Evolutionary conservation across 2,329 filamentous ascomycete genomes (phyloP).

Genomic region (Biscogniauxia marginata): DNA sequence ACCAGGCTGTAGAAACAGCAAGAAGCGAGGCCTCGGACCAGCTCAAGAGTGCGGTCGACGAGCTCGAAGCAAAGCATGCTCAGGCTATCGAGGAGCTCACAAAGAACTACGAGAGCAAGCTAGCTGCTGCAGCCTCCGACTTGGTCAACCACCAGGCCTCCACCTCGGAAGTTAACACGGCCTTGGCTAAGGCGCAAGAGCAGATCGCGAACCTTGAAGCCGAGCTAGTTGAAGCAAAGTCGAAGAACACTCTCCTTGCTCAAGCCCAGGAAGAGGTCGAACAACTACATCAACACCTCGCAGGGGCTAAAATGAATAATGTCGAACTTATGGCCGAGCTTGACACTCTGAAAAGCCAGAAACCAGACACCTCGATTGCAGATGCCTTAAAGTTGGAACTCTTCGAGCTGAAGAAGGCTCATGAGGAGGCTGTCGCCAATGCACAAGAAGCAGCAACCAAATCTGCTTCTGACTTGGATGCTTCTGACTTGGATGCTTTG

Average conservation of each 20-base stretch:
- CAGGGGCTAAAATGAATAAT: slow-evolving; percentile 59
- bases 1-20: slow-evolving; percentile 42
- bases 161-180: slow-evolving; percentile 32
- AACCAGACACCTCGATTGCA: slow-evolving; percentile 53
- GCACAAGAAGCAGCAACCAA: slow-evolving; percentile 35
- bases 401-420: slow-evolving; percentile 44
- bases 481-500: slow-evolving; percentile 20
- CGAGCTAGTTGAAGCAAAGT: slow-evolving; percentile 36
- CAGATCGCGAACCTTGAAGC: slow-evolving; percentile 31
- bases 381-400: slow-evolving; percentile 54
- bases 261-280: slow-evolving; percentile 49
- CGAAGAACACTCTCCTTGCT: slow-evolving; percentile 37
- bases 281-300: slow-evolving; percentile 52
- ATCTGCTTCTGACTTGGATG: slow-evolving; percentile 28
- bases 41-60: slow-evolving; percentile 18
- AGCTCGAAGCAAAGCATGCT: slow-evolving; percentile 42
- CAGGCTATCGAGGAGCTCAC: slow-evolving; percentile 48
- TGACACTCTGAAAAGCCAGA: slow-evolving; percentile 56
- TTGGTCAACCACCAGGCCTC: slow-evolving; percentile 32
- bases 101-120: slow-evolving; percentile 30
- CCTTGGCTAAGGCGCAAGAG: slow-evolving; percentile 32
- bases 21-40: slow-evolving; percentile 37
- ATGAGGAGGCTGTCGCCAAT: slow-evolving; percentile 43
- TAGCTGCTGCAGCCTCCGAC: slow-evolving; percentile 26
- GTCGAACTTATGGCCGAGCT: slow-evolving; percentile 60